These are phyloP conservation scores for Naganishia vishniacii DNA, from an alignment of 768 basidiomycete species.

Conservation along the genomic window DNA sequence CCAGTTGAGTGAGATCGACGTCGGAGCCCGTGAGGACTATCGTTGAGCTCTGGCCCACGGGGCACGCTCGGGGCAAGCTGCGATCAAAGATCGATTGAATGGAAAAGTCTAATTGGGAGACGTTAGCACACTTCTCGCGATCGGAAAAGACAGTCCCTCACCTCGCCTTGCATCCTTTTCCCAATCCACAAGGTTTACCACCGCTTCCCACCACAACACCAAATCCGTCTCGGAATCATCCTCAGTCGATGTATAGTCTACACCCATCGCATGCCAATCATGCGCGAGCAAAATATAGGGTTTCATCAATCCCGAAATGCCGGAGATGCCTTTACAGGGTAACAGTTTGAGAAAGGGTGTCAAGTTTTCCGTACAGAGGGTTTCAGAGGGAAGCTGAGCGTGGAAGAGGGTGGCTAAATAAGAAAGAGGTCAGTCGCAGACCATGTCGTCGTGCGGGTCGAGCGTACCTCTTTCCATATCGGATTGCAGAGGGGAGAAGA, in stretches of 20 bases:
- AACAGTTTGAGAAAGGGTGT: conserved; percentile 92
- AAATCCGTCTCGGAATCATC: conserved; percentile 37
- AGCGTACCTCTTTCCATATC: too few relatives aligned
- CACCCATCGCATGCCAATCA: conserved; percentile 81
- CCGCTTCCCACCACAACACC: conserved; percentile 63
- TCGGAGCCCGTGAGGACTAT: conserved; percentile 29
- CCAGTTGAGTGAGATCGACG: conserved; percentile 16
- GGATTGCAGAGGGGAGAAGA: too few relatives aligned
- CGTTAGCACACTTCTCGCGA: background rate
- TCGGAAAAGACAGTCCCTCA: background rate
- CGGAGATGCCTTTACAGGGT: conserved; percentile 83
- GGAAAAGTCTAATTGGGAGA: conserved; percentile 29
- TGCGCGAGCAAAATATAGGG: conserved; percentile 81
- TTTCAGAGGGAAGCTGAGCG: conserved; percentile 71
- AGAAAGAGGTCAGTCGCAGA: conserved; percentile 40
- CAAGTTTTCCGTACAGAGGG: conserved; percentile 95
- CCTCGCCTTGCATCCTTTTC: conserved; percentile 44
- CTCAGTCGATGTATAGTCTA: conserved; percentile 60
- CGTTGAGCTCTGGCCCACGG: conserved; percentile 32
- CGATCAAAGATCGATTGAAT: conserved; percentile 36
- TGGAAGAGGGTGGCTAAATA: conserved; percentile 54
- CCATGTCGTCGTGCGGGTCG: too few relatives aligned
- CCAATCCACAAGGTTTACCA: conserved; percentile 65
- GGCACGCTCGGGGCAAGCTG: conserved; percentile 36
- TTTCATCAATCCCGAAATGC: conserved; percentile 58